Evolutionary conservation across 169 alveolate genomes (phyloP).

Genomic region (Hepatocystis sp.): DNA sequence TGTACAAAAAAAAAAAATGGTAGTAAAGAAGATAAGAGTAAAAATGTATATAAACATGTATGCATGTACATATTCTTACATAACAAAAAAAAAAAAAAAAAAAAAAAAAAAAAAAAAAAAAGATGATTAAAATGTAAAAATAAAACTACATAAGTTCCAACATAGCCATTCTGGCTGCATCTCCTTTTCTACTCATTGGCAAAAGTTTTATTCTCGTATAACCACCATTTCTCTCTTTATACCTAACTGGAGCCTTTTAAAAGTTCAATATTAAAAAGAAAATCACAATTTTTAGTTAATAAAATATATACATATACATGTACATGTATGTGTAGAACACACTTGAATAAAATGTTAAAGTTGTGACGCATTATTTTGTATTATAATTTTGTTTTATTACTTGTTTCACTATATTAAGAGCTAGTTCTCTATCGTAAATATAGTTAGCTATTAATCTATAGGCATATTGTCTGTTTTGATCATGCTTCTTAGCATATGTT

Average conservation of each 20-base stretch:
- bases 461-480: slow-evolving; percentile 76
- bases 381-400: too few relatives aligned
- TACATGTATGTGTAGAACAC: too few relatives aligned
- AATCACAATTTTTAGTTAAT: too few relatives aligned
- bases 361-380: too few relatives aligned
- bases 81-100: slow-evolving; percentile 9
- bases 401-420: slow-evolving; percentile 79
- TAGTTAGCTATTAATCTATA: slow-evolving; percentile 80
- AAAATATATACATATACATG: too few relatives aligned
- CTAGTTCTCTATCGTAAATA: slow-evolving; percentile 82
- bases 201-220: slow-evolving; percentile 82
- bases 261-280: neutral
- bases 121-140: neutral
- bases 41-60: too few relatives aligned
- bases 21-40: too few relatives aligned
- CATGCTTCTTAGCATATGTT: slow-evolving; percentile 81
- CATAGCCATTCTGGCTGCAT: slow-evolving; percentile 78
- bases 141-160: slow-evolving; percentile 77
- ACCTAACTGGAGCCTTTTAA: slow-evolving; percentile 77
- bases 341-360: too few relatives aligned
- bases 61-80: too few relatives aligned
- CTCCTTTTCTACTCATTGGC: slow-evolving; percentile 80
- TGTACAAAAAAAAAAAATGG: too few relatives aligned
- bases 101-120: slow-evolving; percentile 11
- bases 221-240: slow-evolving; percentile 85